These are phyloP conservation scores for Pseudocercospora vitis DNA, from an alignment of 2,329 filamentous ascomycete species.

Conservation along the genomic window DNA sequence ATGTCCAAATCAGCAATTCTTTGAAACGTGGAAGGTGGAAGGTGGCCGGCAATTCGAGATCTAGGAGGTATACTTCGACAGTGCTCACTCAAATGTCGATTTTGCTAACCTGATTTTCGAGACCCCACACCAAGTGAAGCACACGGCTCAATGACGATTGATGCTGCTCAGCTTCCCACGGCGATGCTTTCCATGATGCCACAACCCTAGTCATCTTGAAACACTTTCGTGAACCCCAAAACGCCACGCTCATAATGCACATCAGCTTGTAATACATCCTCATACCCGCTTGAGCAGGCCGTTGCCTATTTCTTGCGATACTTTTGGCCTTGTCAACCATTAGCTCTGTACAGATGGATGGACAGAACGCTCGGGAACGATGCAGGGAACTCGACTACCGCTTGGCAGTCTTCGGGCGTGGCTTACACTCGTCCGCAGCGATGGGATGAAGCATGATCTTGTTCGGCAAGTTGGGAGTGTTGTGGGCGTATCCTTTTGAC, in stretches of 20 bases:
- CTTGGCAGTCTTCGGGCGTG: conserved; percentile 50
- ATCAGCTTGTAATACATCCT: background rate
- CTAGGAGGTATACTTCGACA: no score
- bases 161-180: background rate
- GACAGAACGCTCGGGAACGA: conserved; percentile 8
- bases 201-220: background rate
- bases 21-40: no score
- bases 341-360: conserved; percentile 5
- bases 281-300: conserved; percentile 2
- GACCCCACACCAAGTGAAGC: no score
- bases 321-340: conserved; percentile 10
- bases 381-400: conserved; percentile 39
- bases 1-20: no score
- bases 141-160: no score
- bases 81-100: no score
- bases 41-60: no score
- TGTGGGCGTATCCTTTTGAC: conserved; percentile 91
- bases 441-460: conserved; percentile 55
- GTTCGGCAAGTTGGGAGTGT: conserved; percentile 61
- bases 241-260: conserved; percentile 9
- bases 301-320: conserved; percentile 8
- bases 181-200: background rate
- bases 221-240: background rate
- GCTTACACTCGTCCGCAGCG: conserved; percentile 52
- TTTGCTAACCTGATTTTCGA: no score